These are phyloP conservation scores for Rubroboletus satanas DNA, from an alignment of 768 basidiomycete genomes.

Conservation along the genomic window DNA sequence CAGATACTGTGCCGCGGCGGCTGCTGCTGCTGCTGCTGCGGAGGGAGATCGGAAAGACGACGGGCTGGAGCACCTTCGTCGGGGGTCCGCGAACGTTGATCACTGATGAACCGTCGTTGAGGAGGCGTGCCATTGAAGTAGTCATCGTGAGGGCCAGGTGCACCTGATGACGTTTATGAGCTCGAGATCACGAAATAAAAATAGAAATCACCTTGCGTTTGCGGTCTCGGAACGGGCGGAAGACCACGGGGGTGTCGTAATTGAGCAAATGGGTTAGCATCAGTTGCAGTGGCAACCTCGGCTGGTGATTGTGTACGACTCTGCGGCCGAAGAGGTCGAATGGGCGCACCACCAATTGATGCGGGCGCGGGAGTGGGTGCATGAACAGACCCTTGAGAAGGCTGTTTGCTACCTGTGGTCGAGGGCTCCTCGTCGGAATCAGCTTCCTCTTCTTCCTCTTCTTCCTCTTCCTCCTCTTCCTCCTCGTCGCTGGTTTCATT, in stretches of 20 bases:
- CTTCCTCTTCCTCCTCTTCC: constrained; percentile 77
- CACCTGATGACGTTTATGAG: constrained; percentile 13
- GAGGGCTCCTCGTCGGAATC: constrained; percentile 56
- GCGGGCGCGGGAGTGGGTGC: constrained; percentile 18
- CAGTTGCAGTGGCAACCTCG: constrained; percentile 29
- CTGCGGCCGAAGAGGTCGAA: constrained; percentile 28
- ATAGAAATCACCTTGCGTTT: constrained; percentile 40
- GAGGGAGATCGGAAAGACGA: constrained; percentile 53
- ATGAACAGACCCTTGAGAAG: constrained; percentile 22
- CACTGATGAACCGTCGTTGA: constrained; percentile 49
- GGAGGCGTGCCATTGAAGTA: constrained; percentile 33
- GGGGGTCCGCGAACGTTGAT: constrained; percentile 54
- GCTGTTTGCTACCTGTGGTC: constrained; percentile 30
- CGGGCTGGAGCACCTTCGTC: constrained; percentile 55
- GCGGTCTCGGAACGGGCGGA: constrained; percentile 57
- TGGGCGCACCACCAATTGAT: constrained; percentile 17
- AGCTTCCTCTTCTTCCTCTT: constrained; percentile 65
- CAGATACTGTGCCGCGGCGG: constrained; percentile 71
- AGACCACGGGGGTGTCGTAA: constrained; percentile 58
- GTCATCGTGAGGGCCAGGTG: constrained; percentile 44
- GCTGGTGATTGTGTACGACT: constrained; percentile 31
- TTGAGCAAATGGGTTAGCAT: constrained; percentile 42
- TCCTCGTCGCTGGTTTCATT: constrained; percentile 75
- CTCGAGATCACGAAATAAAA: background rate
- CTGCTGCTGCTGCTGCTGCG: constrained; percentile 33